phyloP scores from a whole-genome alignment of 2,329 filamentous ascomycete genomes.

The Microdochium bolleyi region DNA sequence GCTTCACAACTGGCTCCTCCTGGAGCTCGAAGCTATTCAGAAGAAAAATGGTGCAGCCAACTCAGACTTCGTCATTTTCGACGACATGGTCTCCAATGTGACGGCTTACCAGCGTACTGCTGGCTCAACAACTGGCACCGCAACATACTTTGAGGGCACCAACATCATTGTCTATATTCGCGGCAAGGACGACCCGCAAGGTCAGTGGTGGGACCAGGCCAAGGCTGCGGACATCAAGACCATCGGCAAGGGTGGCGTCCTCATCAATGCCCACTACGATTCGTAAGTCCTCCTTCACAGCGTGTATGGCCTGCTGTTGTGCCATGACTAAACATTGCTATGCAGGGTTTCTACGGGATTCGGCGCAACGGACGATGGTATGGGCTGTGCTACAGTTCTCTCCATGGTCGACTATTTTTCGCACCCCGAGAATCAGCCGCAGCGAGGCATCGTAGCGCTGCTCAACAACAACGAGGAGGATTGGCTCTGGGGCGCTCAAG shows the following conservation, averaged over 20 bases:
- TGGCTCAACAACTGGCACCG: constrained; percentile 23
- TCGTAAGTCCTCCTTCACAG: constrained; percentile 30
- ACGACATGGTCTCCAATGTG: constrained; percentile 72
- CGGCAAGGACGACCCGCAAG: constrained; percentile 65
- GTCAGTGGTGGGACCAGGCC: constrained; percentile 61
- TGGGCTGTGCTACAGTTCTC: constrained; percentile 78
- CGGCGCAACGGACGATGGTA: constrained; percentile 89
- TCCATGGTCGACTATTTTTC: constrained; percentile 87
- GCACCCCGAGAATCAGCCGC: constrained; percentile 60
- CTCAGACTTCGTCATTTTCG: constrained; percentile 58
- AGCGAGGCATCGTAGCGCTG: constrained; percentile 72
- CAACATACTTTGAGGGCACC: constrained; percentile 82
- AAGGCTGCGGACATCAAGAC: constrained; percentile 33
- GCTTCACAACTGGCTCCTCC: constrained; percentile 68
- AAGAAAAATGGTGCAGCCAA: constrained; percentile 44
- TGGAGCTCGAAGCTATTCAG: constrained; percentile 63
- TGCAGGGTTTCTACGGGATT: constrained; percentile 78
- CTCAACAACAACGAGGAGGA: constrained; percentile 97
- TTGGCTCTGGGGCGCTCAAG: constrained; percentile 77
- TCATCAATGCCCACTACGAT: constrained; percentile 94
- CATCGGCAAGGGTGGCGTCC: constrained; percentile 63
- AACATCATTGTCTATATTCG: constrained; percentile 91
- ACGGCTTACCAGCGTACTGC: constrained; percentile 44
- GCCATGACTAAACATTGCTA: constrained; percentile 7
- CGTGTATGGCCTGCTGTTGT: neutral